phyloP scores from a whole-genome alignment of 345 rosid genomes.

The Excoecaria agallocha region DNA sequence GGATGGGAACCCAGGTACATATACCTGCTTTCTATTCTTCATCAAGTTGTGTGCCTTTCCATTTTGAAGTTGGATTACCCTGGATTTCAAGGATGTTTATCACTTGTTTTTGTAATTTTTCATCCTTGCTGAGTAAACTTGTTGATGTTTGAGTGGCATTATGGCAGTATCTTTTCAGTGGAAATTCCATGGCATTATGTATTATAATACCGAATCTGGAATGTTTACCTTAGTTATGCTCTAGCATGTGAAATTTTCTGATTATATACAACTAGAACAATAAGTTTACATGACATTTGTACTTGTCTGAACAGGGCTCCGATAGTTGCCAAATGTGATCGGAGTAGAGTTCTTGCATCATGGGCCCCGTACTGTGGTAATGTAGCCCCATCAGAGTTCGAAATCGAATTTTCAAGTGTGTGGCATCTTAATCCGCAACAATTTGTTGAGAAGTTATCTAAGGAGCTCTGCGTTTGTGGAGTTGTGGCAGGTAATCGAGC shows the following conservation, averaged over 20 bases:
- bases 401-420: constrained; percentile 68
- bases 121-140: not conserved
- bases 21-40: not conserved
- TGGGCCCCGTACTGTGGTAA: constrained; percentile 78
- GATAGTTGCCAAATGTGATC: constrained; percentile 82
- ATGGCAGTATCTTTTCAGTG: too few species aligned
- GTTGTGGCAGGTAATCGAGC: constrained; percentile 74
- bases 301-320: constrained; percentile 55
- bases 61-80: not conserved
- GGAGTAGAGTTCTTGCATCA: constrained; percentile 71
- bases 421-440: constrained; percentile 74
- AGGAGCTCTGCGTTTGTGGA: constrained; percentile 70
- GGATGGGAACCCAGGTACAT: constrained; percentile 91
- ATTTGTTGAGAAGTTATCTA: constrained; percentile 87
- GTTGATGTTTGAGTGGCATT: not conserved
- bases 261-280: not conserved
- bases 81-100: not conserved
- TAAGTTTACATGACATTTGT: constrained; percentile 3
- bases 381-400: constrained; percentile 58
- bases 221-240: not conserved
- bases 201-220: not conserved
- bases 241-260: not conserved
- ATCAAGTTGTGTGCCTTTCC: not conserved
- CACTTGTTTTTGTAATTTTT: not conserved
- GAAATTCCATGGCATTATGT: not conserved